A percentile compares a stretch with the other conserved stretches of the same genome.
Evolutionary conservation across 306 rosid genomes (phyloP).

Genomic region (Carpinus fangiana): DNA sequence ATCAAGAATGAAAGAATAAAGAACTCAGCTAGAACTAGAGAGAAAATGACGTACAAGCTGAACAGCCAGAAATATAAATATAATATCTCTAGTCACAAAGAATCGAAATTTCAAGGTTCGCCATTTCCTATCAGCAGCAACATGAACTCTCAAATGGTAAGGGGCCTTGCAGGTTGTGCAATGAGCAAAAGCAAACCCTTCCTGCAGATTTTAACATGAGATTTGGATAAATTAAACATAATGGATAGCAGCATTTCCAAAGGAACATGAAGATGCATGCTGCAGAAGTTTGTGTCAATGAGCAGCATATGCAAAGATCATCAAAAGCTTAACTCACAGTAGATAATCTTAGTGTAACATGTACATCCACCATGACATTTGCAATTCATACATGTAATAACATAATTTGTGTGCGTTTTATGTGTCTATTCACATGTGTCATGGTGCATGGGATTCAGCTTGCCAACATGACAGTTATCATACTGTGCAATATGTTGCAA

Average conservation of each 20-base stretch:
- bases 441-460: neutral
- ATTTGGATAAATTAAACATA: constrained; percentile 29
- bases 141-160: constrained; percentile 93
- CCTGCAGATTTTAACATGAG: constrained; percentile 56
- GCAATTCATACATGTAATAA: neutral
- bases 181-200: constrained; percentile 99
- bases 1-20: constrained; percentile 7
- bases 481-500: neutral
- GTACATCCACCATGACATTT: neutral
- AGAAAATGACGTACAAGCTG: constrained; percentile 79
- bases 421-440: neutral
- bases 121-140: constrained; percentile 95
- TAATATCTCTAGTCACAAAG: constrained; percentile 92
- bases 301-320: constrained; percentile 3
- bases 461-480: neutral
- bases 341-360: neutral
- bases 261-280: neutral
- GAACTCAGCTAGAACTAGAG: constrained; percentile 20
- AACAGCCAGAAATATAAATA: constrained; percentile 81
- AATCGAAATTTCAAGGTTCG: constrained; percentile 93
- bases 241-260: neutral
- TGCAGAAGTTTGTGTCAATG: neutral
- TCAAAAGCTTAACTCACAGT: constrained; percentile 5
- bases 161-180: constrained; percentile 99
- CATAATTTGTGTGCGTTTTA: neutral